Evolutionary conservation across 1,284 basidiomycete species (phyloP).

Genomic region (Tremellales sp.): DNA sequence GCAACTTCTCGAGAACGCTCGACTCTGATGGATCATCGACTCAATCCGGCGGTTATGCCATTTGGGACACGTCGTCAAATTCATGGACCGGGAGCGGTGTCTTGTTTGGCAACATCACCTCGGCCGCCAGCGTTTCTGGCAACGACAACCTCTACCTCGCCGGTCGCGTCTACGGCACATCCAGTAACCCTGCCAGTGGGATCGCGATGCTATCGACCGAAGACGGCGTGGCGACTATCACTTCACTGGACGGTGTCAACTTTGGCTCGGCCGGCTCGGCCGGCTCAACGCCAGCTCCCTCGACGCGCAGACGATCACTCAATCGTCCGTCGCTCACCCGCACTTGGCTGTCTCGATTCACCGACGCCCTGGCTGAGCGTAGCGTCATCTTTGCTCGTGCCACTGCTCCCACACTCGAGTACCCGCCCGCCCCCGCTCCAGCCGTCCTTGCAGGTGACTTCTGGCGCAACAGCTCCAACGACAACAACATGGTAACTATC

Average conservation of each 20-base stretch:
- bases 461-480: constrained; percentile 75
- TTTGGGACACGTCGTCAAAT: constrained; percentile 64
- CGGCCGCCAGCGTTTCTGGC: constrained; percentile 42
- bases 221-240: constrained; percentile 32
- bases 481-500: constrained; percentile 59
- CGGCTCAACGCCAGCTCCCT: constrained; percentile 13
- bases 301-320: constrained; percentile 45
- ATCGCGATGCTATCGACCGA: constrained; percentile 47
- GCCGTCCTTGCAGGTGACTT: constrained; percentile 82
- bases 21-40: constrained; percentile 47
- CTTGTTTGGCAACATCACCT: constrained; percentile 65
- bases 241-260: constrained; percentile 25
- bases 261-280: constrained; percentile 27
- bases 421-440: constrained; percentile 61
- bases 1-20: constrained; percentile 65
- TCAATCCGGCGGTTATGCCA: constrained; percentile 65
- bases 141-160: constrained; percentile 42
- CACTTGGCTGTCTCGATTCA: constrained; percentile 31
- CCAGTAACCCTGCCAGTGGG: constrained; percentile 46
- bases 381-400: constrained; percentile 52
- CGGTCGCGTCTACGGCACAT: constrained; percentile 48
- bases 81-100: constrained; percentile 69
- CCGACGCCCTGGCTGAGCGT: constrained; percentile 19
- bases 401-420: constrained; percentile 40
- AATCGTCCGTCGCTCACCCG: constrained; percentile 55